phyloP scores from a whole-genome alignment of 2,329 filamentous ascomycete genomes.

The Hypoxylon rubiginosum region DNA sequence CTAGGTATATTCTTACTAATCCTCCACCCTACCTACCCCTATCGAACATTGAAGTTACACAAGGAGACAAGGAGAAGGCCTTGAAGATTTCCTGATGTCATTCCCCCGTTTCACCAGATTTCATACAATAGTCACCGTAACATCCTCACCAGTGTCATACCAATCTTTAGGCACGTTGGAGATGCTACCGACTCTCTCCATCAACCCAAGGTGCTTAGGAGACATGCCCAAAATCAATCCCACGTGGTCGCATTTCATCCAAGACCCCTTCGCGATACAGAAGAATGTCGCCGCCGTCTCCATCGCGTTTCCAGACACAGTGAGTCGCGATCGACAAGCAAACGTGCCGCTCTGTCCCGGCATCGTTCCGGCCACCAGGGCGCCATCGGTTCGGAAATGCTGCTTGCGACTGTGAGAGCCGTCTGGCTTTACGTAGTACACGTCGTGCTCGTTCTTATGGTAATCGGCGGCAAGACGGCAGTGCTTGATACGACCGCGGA shows the following conservation, averaged over 20 bases:
- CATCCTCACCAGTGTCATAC: conserved; percentile 33
- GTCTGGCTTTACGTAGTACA: conserved; percentile 27
- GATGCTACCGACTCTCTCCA: conserved; percentile 33
- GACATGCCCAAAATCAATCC: conserved; percentile 35
- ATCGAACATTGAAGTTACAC: too few species aligned
- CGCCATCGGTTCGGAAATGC: conserved; percentile 34
- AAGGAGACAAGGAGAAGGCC: too few species aligned
- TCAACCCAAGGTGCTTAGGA: conserved; percentile 21
- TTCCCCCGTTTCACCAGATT: background rate
- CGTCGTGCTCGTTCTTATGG: conserved; percentile 30
- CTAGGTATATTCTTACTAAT: too few species aligned
- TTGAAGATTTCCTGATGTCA: too few species aligned
- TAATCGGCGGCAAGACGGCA: conserved; percentile 29
- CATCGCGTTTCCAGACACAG: conserved; percentile 24
- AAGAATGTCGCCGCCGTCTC: conserved; percentile 30
- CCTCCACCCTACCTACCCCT: too few species aligned
- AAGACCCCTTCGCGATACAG: conserved; percentile 25
- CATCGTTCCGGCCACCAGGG: conserved; percentile 22
- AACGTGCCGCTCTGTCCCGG: conserved; percentile 13
- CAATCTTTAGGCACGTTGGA: conserved; percentile 30
- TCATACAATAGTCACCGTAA: conserved; percentile 34
- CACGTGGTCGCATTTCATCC: conserved; percentile 29
- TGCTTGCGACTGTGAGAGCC: conserved; percentile 23
- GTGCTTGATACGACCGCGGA: conserved; percentile 32
- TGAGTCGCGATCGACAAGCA: conserved; percentile 24